A percentile compares a stretch with the other conserved stretches of the same genome.
These are phyloP conservation scores for Pestalotiopsis sp. DNA, from an alignment of 2,329 filamentous ascomycete species.

Conservation along the genomic window DNA sequence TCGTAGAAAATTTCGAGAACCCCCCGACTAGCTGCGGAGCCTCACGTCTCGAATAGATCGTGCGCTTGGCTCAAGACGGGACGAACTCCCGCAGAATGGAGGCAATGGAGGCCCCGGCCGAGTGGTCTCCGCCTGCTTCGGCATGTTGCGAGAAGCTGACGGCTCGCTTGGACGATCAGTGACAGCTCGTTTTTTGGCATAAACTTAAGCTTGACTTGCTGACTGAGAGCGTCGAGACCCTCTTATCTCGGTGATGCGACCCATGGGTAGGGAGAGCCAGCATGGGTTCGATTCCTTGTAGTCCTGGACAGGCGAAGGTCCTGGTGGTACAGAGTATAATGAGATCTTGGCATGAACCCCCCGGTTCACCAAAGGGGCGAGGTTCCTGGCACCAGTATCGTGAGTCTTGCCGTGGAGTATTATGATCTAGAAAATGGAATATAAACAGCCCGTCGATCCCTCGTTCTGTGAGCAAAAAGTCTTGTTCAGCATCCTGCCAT, in stretches of 20 bases:
- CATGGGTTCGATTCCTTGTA: neutral
- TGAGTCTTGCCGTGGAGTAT: neutral
- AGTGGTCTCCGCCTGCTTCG: neutral
- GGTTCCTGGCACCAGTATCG: neutral
- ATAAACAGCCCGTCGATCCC: neutral
- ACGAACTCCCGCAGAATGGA: neutral
- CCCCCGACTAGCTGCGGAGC: constrained; percentile 1
- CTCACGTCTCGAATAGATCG: constrained; percentile 7
- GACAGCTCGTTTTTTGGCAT: neutral
- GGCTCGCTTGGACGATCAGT: neutral
- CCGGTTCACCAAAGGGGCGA: neutral
- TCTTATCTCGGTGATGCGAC: neutral
- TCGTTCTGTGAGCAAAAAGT: neutral
- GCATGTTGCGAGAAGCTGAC: neutral
- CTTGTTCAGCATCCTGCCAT: neutral
- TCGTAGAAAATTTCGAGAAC: neutral
- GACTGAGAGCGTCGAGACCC: neutral
- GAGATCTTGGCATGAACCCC: neutral
- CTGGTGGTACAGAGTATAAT: neutral
- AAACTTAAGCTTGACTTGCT: constrained; percentile 1
- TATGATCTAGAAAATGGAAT: neutral
- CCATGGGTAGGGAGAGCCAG: neutral
- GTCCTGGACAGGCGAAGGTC: neutral
- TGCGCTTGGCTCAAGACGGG: constrained; percentile 5
- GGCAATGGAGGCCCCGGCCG: neutral